Evolutionary conservation across 1,139 yeast genomes (phyloP).

Genomic region (Lodderomyces metapsilosis): DNA sequence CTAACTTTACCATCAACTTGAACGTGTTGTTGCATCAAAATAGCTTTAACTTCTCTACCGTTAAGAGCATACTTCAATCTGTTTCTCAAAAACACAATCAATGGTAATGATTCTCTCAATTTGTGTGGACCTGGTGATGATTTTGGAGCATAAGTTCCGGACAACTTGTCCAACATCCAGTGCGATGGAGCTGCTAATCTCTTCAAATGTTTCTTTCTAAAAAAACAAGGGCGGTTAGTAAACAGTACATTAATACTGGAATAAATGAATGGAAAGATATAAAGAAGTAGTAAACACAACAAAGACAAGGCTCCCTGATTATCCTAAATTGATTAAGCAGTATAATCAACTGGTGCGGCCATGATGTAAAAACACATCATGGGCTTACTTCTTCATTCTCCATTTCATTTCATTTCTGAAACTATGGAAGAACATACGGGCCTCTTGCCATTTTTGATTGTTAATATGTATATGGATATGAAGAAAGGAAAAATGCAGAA

Average conservation of each 20-base stretch:
- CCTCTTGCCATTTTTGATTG: constrained; percentile 18
- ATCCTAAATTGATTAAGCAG: constrained; percentile 19
- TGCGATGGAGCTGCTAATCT: constrained; percentile 99
- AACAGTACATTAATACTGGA: neutral
- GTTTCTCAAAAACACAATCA: constrained; percentile 97
- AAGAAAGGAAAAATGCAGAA: constrained; percentile 5
- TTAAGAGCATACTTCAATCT: constrained; percentile 98
- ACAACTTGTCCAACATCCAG: constrained; percentile 99
- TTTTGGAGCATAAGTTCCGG: constrained; percentile 99
- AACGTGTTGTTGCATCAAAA: constrained; percentile 98
- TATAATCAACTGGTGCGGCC: constrained; percentile 16
- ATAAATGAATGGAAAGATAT: neutral
- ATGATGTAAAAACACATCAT: constrained; percentile 8
- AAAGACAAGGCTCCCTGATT: constrained; percentile 40
- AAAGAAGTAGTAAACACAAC: constrained; percentile 9
- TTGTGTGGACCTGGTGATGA: constrained; percentile 99
- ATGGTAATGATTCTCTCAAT: constrained; percentile 98
- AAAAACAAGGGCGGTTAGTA: constrained; percentile 6
- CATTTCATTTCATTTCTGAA: constrained; percentile 7
- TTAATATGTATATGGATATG: neutral
- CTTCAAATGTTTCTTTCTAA: constrained; percentile 91
- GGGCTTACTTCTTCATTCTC: constrained; percentile 13
- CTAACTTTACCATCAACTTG: constrained; percentile 99
- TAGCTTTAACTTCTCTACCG: constrained; percentile 99
- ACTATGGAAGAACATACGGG: constrained; percentile 16